Base-by-base conservation (phyloP, 805 yeast species). In the Starmera pachycereana region DNA sequence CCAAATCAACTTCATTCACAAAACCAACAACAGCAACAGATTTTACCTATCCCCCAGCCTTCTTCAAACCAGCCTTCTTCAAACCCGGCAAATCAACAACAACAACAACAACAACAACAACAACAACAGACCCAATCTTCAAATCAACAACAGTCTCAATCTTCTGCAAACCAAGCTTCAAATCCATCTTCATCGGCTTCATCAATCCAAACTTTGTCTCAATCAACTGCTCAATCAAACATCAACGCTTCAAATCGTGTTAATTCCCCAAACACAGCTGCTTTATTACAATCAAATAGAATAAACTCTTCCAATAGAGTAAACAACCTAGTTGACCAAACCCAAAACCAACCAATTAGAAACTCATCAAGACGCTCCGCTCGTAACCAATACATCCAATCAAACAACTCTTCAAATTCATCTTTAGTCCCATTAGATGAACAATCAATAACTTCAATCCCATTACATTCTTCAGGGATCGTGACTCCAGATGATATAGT, bases 211-310 rank as follows among this genome's bases (percentile, higher is more conserved):
- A 4, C 27, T 22, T 22, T 22, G 9, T 22, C 27, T 8, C 27
- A 22, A 8, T 22, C 27, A 6, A 22, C 27, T 2, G 9, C 27
- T 22, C 16, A 16, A 13, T n/a, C 19, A 12, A 35, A 35, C 25
- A 37, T 37, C 14, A 37, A 30, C 16, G 32, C 39, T 4, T 27
- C 33, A 27, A 37, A 37, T 16, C 13, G 39, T 12, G 39, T 37
- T 7, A 37, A 37, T 27, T 32, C 35, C 19, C 39, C 39, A 37
- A 32, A 31, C 29, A 31, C 35, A 16, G n/a, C 32, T 14, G 27
- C 16, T 13, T 33, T 27, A 16, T 19, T 36, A 8, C 14, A 36
- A n/a, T 28, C 38, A 13, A 28, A 30, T 27, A 30, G 39, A 10
- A 33, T 37, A 11, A 37, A 32, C 12, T 16, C 25, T 13, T 8